These are phyloP conservation scores for Carex myosuroides DNA, from an alignment of 176 grass and related monocot species.

Conservation along the genomic window DNA sequence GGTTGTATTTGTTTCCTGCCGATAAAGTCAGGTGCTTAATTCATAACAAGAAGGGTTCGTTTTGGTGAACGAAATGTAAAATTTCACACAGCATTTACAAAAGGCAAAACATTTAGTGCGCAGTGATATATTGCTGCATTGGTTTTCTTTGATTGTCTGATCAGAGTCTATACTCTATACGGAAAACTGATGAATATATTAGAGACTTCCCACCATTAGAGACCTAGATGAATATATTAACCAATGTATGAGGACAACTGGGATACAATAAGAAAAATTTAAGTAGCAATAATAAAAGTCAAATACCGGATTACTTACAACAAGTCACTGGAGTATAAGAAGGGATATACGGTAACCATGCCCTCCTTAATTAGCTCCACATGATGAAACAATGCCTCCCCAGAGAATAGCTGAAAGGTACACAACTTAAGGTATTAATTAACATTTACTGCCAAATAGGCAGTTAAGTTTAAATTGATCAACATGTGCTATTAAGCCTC, in stretches of 20 bases:
- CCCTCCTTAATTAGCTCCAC: slow-evolving; percentile 64
- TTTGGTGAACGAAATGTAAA: too few species aligned
- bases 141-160: too few species aligned
- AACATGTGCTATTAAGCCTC: background rate
- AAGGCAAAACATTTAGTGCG: too few species aligned
- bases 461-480: background rate
- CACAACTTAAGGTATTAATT: background rate
- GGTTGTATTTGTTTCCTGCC: too few species aligned
- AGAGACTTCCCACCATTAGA: background rate
- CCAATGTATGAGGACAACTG: slow-evolving; percentile 3
- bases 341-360: slow-evolving; percentile 43
- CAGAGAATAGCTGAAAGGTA: slow-evolving; percentile 58
- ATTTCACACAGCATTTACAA: too few species aligned
- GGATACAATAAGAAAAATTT: slow-evolving; percentile 4
- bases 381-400: slow-evolving; percentile 70
- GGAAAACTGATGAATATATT: background rate
- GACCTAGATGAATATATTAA: background rate
- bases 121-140: too few species aligned
- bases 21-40: too few species aligned
- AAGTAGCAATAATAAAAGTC: background rate
- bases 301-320: slow-evolving; percentile 48
- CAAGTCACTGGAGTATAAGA: slow-evolving; percentile 56
- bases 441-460: background rate
- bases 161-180: too few species aligned
- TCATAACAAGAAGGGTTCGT: too few species aligned